Evolutionary conservation across 129 eudicot species (phyloP).

Genomic region (Flaveria robusta): DNA sequence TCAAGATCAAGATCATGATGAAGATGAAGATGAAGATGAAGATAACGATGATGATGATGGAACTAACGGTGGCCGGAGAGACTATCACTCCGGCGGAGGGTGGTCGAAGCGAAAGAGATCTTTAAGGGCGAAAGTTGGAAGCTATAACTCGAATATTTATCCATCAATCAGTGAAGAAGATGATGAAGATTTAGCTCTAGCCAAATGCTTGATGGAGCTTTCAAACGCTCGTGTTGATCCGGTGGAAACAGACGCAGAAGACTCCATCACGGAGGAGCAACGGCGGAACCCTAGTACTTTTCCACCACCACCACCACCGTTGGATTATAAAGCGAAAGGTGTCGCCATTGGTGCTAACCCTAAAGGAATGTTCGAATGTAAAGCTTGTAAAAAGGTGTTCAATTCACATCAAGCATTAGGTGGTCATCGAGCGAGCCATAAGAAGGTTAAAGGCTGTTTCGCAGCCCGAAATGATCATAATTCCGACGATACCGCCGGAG

Average conservation of each 20-base stretch:
- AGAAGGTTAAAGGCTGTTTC: constrained; percentile 85
- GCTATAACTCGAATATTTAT: constrained; percentile 37
- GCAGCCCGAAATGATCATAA: constrained; percentile 63
- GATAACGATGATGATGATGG: constrained; percentile 33
- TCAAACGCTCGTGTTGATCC: constrained; percentile 70
- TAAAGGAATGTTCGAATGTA: constrained; percentile 85
- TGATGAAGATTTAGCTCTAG: constrained; percentile 68
- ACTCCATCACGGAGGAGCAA: constrained; percentile 72
- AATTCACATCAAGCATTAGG: constrained; percentile 95
- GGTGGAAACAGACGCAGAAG: constrained; percentile 50
- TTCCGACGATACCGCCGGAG: constrained; percentile 41
- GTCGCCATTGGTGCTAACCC: constrained; percentile 33
- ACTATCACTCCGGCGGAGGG: constrained; percentile 36
- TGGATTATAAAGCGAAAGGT: constrained; percentile 53
- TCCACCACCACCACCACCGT: constrained; percentile 11
- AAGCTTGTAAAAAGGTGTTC: constrained; percentile 89
- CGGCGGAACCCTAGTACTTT: constrained; percentile 38
- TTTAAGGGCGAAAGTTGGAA: constrained; percentile 60
- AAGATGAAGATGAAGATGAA: constrained; percentile 46
- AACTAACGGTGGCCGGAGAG: constrained; percentile 26
- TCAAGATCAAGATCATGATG: constrained; percentile 47
- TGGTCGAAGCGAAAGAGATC: constrained; percentile 93
- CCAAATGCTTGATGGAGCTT: constrained; percentile 67
- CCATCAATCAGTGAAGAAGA: constrained; percentile 47
- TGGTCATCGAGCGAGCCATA: constrained; percentile 93